Conservation (phyloP, 2,329 filamentous ascomycete genomes). For the Phialophora verrucosa region DNA sequence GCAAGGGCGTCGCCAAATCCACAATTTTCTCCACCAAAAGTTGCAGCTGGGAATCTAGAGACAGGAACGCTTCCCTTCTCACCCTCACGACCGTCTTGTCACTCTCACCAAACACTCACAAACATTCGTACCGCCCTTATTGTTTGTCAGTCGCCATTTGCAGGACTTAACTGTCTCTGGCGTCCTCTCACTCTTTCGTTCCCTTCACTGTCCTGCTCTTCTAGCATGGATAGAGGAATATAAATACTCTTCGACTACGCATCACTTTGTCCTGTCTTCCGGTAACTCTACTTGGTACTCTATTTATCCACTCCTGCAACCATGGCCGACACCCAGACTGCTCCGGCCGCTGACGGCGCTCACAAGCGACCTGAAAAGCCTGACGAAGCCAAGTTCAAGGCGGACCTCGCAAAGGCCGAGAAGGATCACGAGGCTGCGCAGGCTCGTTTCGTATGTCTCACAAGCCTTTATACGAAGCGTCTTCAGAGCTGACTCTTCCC, state of each 20-base stretch:
- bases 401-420: constrained; percentile 77
- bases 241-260: constrained; percentile 13
- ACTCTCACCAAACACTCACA: background rate
- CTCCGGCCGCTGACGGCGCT: constrained; percentile 45
- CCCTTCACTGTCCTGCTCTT: constrained; percentile 11
- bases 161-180: background rate
- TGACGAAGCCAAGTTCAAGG: constrained; percentile 83
- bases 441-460: constrained; percentile 66
- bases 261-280: constrained; percentile 25
- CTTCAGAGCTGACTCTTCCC: constrained; percentile 23
- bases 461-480: background rate
- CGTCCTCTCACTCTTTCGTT: constrained; percentile 9
- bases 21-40: constrained; percentile 1
- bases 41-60: background rate
- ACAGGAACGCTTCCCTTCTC: background rate
- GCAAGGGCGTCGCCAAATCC: background rate
- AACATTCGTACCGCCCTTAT: background rate
- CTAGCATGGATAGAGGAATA: constrained; percentile 34
- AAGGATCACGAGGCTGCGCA: constrained; percentile 82
- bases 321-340: constrained; percentile 47
- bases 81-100: background rate
- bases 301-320: constrained; percentile 19
- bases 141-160: background rate
- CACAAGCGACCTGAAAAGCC: constrained; percentile 77
- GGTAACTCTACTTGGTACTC: constrained; percentile 24